phyloP scores from a whole-genome alignment of 345 rosid species.

The Pistacia atlantica region DNA sequence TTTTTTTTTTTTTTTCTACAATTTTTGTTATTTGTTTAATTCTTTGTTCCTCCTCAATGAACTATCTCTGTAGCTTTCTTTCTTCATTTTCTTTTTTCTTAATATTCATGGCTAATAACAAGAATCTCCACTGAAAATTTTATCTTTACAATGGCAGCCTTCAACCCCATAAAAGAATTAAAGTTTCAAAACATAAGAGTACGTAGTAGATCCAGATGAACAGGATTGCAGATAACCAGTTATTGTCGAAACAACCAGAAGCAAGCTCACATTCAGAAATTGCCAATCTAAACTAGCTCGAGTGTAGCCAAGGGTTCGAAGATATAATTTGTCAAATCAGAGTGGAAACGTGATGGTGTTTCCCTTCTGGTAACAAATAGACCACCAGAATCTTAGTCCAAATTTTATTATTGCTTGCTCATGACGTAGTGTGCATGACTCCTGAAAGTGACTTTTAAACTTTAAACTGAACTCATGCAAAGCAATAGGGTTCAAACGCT shows the following conservation, averaged over 20 bases:
- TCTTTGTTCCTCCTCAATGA: no score
- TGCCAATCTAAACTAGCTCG: constrained; percentile 1
- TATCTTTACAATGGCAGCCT: no score
- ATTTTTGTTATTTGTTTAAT: no score
- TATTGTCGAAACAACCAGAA: constrained; percentile 1
- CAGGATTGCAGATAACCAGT: constrained; percentile 1
- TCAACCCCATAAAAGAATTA: no score
- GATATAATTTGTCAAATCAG: neutral
- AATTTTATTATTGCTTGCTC: neutral
- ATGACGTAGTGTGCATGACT: constrained; percentile 23
- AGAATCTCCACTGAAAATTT: neutral
- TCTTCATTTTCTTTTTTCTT: no score
- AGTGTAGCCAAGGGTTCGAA: neutral
- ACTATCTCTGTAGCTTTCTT: no score
- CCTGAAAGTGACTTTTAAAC: constrained; percentile 9
- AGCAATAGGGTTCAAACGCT: no score
- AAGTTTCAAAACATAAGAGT: neutral
- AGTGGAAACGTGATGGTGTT: constrained; percentile 19
- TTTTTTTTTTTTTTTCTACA: neutral
- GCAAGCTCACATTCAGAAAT: constrained; percentile 8
- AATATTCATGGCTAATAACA: no score
- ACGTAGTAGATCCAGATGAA: neutral
- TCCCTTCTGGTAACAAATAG: constrained; percentile 19
- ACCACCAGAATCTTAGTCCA: constrained; percentile 1
- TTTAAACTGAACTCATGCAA: neutral